Evolutionary conservation across 2,329 filamentous ascomycete species (phyloP).

Genomic region (Leptographium flavum): DNA sequence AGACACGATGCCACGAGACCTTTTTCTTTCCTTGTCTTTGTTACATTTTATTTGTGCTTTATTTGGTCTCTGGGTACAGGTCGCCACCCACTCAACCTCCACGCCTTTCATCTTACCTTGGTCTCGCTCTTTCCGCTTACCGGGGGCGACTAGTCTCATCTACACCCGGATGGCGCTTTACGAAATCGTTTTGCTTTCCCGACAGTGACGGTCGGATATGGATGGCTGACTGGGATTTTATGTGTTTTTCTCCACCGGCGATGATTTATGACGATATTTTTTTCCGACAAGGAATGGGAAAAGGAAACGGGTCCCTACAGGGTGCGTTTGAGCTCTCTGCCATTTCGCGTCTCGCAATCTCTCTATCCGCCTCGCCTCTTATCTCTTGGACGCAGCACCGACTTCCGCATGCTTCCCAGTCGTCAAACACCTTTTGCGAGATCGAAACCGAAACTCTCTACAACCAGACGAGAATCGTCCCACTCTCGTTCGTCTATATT

Average conservation of each 20-base stretch:
- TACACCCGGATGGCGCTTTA: slow-evolving; percentile 4
- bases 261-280: slow-evolving; percentile 12
- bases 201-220: not conserved
- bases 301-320: slow-evolving; percentile 4
- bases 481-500: slow-evolving; percentile 7
- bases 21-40: slow-evolving; percentile 7
- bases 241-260: slow-evolving; percentile 7
- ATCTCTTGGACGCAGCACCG: slow-evolving; percentile 13
- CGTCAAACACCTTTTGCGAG: slow-evolving; percentile 16
- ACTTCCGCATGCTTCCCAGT: slow-evolving; percentile 16
- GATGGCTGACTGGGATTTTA: slow-evolving; percentile 6
- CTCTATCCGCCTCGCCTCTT: slow-evolving; percentile 11
- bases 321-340: slow-evolving; percentile 27
- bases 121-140: not conserved
- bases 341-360: slow-evolving; percentile 10
- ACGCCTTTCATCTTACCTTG: not conserved
- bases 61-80: not conserved
- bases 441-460: slow-evolving; percentile 9
- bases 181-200: not conserved
- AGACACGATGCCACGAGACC: slow-evolving; percentile 26
- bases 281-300: slow-evolving; percentile 7
- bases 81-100: not conserved
- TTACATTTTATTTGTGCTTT: slow-evolving; percentile 2
- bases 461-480: slow-evolving; percentile 11
- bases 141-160: slow-evolving; percentile 1